A percentile compares a stretch with the other conserved stretches of the same genome.
phyloP scores from a whole-genome alignment of 257 asterid species.

The Solanum phureja region DNA sequence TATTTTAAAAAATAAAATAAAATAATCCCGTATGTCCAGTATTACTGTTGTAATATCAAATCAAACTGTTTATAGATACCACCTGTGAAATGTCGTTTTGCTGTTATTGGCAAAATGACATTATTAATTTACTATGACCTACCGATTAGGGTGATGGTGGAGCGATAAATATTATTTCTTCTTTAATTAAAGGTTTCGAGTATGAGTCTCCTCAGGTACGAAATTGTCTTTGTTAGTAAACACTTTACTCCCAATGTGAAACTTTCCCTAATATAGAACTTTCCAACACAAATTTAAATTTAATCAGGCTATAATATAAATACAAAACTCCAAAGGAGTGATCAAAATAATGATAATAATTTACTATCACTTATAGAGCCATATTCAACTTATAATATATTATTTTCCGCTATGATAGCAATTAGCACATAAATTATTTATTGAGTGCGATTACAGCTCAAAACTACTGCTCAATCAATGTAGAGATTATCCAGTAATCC shows the following conservation, averaged over 20 bases:
- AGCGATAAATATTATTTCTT: too few species aligned
- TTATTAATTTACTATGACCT: neutral
- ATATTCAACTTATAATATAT: neutral
- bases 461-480: neutral
- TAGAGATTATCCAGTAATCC: neutral
- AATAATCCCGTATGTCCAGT: too few species aligned
- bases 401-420: neutral
- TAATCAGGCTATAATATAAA: too few species aligned
- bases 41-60: neutral
- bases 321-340: rapidly evolving
- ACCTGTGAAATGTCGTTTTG: neutral
- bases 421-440: neutral
- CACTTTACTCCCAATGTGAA: too few species aligned
- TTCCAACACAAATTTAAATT: too few species aligned
- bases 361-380: neutral
- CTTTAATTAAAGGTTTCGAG: too few species aligned
- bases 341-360: too few species aligned
- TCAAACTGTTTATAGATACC: neutral
- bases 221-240: too few species aligned
- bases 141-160: neutral
- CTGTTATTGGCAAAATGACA: neutral
- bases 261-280: too few species aligned
- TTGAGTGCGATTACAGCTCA: neutral
- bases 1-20: too few species aligned
- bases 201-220: too few species aligned